Percentiles rank a stretch among this genome's conserved stretches.
phyloP scores from a whole-genome alignment of 2,329 filamentous ascomycete genomes.

The Penicillium sp. region DNA sequence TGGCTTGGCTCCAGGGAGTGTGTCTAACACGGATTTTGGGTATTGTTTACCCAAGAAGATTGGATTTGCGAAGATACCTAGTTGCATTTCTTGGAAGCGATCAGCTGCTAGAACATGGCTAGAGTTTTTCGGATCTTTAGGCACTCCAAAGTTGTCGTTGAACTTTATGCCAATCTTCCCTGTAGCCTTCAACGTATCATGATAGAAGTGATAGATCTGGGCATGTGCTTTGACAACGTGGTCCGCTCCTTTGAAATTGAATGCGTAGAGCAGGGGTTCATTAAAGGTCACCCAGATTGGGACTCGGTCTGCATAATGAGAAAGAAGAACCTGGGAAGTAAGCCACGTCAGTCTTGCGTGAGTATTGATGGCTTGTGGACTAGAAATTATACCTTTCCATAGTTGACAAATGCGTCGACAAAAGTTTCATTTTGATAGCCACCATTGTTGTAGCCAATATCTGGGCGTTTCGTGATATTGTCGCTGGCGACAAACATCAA shows the following conservation, averaged over 20 bases:
- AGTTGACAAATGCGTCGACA: slow-evolving; percentile 42
- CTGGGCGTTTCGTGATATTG: slow-evolving; percentile 19
- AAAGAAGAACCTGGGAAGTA: slow-evolving; percentile 30
- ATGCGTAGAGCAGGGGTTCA: slow-evolving; percentile 40
- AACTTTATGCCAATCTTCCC: slow-evolving; percentile 45
- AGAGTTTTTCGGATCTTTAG: slow-evolving; percentile 37
- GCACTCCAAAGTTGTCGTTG: slow-evolving; percentile 54
- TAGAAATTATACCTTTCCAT: slow-evolving; percentile 31
- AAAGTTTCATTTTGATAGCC: slow-evolving; percentile 44
- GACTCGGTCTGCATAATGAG: slow-evolving; percentile 41
- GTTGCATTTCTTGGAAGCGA: slow-evolving; percentile 36
- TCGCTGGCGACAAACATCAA: slow-evolving; percentile 25
- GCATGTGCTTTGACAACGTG: slow-evolving; percentile 50
- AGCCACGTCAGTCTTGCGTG: not conserved
- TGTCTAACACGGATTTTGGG: slow-evolving; percentile 44
- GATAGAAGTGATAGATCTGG: slow-evolving; percentile 42
- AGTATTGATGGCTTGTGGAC: not conserved
- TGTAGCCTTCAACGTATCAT: slow-evolving; percentile 46
- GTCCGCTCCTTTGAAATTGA: slow-evolving; percentile 51
- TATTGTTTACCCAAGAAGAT: slow-evolving; percentile 50
- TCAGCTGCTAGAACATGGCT: slow-evolving; percentile 31
- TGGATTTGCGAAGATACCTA: slow-evolving; percentile 47
- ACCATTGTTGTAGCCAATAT: slow-evolving; percentile 31
- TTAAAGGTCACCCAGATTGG: slow-evolving; percentile 47
- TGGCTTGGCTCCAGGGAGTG: slow-evolving; percentile 45